Evolutionary conservation across 2,329 filamentous ascomycete species (phyloP).

Genomic region (Colletotrichum sp.): DNA sequence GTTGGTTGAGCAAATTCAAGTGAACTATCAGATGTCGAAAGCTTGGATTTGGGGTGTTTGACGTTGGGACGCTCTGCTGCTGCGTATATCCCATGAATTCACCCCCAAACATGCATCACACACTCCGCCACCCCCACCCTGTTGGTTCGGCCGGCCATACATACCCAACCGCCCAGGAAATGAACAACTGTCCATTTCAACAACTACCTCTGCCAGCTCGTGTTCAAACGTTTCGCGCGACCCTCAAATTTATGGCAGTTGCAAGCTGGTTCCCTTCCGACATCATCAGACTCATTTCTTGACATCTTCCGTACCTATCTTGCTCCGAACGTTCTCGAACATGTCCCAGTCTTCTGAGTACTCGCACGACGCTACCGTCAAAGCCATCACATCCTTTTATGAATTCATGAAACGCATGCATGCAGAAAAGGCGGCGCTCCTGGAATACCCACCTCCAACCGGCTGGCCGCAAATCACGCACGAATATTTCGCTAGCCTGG

Average conservation of each 20-base stretch:
- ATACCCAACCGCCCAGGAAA: background rate
- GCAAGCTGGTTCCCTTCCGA: background rate
- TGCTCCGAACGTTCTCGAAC: background rate
- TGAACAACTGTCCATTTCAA: background rate
- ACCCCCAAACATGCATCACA: background rate
- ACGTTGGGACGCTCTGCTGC: background rate
- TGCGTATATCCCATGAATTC: background rate
- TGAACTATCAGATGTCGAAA: too few species aligned
- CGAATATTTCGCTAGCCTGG: background rate
- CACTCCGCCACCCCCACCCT: background rate
- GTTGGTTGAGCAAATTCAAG: background rate
- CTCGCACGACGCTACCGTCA: background rate
- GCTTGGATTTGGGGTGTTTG: background rate
- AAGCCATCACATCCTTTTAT: background rate
- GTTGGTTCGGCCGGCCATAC: background rate
- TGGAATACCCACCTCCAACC: background rate
- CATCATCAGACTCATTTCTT: background rate
- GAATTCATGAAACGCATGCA: background rate
- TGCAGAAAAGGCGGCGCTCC: rapidly evolving
- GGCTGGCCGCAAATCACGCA: background rate
- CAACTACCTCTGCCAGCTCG: background rate
- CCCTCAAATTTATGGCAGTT: background rate
- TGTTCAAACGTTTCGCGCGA: rapidly evolving
- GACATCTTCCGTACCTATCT: background rate
- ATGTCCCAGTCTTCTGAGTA: background rate